Percentiles rank a stretch among this genome's conserved stretches.
Conservation (phyloP, 1,284 basidiomycete species). For the Phenoliferia sp. region DNA sequence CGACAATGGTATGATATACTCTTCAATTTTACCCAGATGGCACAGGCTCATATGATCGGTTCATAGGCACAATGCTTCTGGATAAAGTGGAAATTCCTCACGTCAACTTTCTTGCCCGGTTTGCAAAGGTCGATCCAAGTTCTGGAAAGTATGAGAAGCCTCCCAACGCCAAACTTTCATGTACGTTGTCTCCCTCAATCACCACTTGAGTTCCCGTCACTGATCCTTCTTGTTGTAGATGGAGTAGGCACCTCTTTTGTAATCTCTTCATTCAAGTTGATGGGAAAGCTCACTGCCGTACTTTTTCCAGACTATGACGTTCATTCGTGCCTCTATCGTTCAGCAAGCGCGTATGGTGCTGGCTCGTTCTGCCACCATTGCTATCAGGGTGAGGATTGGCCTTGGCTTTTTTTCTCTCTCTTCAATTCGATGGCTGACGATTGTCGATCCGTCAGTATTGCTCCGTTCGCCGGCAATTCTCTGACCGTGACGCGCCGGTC, state of each 20-base stretch:
- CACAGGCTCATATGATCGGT: neutral
- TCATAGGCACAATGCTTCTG: conserved; percentile 51
- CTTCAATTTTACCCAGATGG: too few species aligned
- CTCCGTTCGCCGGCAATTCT: conserved; percentile 44
- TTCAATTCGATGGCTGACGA: neutral
- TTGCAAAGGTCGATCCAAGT: conserved; percentile 40
- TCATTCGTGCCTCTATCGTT: conserved; percentile 43
- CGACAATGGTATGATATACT: conserved; percentile 42
- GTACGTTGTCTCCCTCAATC: conserved; percentile 4
- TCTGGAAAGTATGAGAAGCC: conserved; percentile 35
- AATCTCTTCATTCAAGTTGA: too few species aligned
- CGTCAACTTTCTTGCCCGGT: conserved; percentile 42
- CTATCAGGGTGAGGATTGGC: conserved; percentile 35
- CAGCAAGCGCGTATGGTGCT: conserved; percentile 40
- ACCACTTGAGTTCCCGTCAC: too few species aligned
- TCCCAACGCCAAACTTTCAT: conserved; percentile 35
- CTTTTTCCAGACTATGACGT: conserved; percentile 25
- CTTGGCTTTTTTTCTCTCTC: neutral
- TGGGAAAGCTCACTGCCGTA: neutral
- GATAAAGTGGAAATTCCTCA: conserved; percentile 56
- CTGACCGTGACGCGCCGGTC: conserved; percentile 43
- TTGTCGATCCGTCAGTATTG: conserved; percentile 35
- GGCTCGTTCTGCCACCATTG: conserved; percentile 42
- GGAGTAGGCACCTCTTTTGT: too few species aligned
- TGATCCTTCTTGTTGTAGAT: too few species aligned